Percentiles rank a stretch among this genome's conserved stretches.
Evolutionary conservation across 2,329 filamentous ascomycete genomes (phyloP).

Genomic region (Fusarium hostae): DNA sequence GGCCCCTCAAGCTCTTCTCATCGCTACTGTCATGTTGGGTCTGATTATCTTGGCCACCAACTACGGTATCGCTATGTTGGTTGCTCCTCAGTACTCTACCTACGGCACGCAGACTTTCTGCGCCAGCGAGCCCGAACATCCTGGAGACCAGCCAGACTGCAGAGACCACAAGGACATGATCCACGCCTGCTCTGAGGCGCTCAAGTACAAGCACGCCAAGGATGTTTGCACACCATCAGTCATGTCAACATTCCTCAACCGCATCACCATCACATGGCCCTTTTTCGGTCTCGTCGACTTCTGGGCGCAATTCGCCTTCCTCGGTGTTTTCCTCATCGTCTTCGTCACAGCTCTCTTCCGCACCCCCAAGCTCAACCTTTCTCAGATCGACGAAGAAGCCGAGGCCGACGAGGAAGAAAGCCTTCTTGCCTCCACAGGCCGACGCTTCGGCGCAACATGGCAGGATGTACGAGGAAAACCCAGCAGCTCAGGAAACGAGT

Average conservation of each 20-base stretch:
- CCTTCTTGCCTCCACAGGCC: constrained; percentile 82
- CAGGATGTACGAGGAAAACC: constrained; percentile 78
- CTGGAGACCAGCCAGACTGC: constrained; percentile 80
- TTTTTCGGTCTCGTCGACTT: constrained; percentile 94
- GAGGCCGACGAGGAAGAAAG: constrained; percentile 95
- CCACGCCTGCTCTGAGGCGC: constrained; percentile 82
- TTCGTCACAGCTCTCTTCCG: constrained; percentile 83
- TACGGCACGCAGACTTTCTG: constrained; percentile 97
- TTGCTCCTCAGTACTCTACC: constrained; percentile 95
- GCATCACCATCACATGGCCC: constrained; percentile 92
- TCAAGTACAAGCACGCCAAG: constrained; percentile 75
- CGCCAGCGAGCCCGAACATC: constrained; percentile 71
- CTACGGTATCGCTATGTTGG: constrained; percentile 90
- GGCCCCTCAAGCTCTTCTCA: constrained; percentile 88
- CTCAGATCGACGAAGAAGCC: constrained; percentile 86
- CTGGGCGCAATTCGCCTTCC: constrained; percentile 94
- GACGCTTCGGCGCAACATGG: constrained; percentile 88
- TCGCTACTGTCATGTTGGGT: constrained; percentile 90
- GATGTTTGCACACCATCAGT: constrained; percentile 91
- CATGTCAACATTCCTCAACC: constrained; percentile 92
- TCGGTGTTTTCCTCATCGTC: constrained; percentile 84
- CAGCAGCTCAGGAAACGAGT: constrained; percentile 27
- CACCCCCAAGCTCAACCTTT: constrained; percentile 79
- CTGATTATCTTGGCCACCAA: constrained; percentile 92
- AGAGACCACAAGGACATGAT: constrained; percentile 76